A percentile compares a stretch with the other conserved stretches of the same genome.
Evolutionary conservation across 352 stramenopile genomes (phyloP).

Genomic region (Pythium oligandrum): DNA sequence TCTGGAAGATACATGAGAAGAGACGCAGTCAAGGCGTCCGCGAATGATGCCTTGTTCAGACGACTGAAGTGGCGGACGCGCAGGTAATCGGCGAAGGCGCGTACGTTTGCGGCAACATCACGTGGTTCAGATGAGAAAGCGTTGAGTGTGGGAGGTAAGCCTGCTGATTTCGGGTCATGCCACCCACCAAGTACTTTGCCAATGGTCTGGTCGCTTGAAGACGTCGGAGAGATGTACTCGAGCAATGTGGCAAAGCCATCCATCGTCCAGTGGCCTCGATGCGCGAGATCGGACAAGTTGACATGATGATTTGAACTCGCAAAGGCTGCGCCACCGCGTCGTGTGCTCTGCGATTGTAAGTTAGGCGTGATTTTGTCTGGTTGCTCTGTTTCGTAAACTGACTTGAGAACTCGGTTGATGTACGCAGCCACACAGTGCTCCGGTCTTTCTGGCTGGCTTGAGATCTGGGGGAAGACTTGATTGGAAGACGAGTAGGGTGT

Average conservation of each 20-base stretch:
- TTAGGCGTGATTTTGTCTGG: too few relatives aligned
- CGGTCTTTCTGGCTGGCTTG: too few relatives aligned
- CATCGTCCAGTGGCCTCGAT: slow-evolving; percentile 14
- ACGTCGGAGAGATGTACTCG: slow-evolving; percentile 18
- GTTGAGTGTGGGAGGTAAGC: slow-evolving; percentile 3
- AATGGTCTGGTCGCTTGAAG: slow-evolving; percentile 12
- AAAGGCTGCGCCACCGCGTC: slow-evolving; percentile 5
- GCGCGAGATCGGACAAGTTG: slow-evolving; percentile 15
- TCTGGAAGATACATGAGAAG: slow-evolving; percentile 3
- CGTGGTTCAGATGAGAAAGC: slow-evolving; percentile 6
- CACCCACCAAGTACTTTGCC: slow-evolving; percentile 15
- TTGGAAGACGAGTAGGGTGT: too few relatives aligned
- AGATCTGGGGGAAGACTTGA: too few relatives aligned
- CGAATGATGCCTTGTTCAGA: slow-evolving; percentile 1
- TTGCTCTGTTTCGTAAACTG: too few relatives aligned
- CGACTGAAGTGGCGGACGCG: slow-evolving; percentile 1
- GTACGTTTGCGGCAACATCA: not conserved
- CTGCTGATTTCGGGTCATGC: slow-evolving; percentile 5
- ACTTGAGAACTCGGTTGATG: too few relatives aligned
- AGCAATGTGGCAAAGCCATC: slow-evolving; percentile 16
- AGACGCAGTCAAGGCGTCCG: slow-evolving; percentile 3
- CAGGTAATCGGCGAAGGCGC: slow-evolving; percentile 2
- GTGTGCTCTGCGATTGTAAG: slow-evolving; percentile 8
- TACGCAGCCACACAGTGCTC: too few relatives aligned
- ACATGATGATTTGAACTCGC: slow-evolving; percentile 8